A percentile compares a stretch with the other conserved stretches of the same genome.
These are phyloP conservation scores for Pyrenophora tritici-repentis DNA, from an alignment of 2,329 filamentous ascomycete species.

Conservation along the genomic window DNA sequence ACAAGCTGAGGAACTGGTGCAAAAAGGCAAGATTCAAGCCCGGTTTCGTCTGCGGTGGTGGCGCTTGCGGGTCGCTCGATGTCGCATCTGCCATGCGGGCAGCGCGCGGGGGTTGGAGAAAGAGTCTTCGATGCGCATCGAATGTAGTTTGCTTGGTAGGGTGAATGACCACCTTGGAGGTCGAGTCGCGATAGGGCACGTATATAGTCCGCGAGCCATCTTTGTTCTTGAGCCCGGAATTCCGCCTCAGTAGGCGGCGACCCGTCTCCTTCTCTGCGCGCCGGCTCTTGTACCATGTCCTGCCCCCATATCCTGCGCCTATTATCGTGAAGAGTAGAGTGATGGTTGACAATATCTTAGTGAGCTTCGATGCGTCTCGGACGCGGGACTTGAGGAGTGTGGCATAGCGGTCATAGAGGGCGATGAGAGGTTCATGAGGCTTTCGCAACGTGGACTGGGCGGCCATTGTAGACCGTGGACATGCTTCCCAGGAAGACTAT, in stretches of 20 bases:
- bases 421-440: slow-evolving; percentile 52
- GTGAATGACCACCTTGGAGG: slow-evolving; percentile 87
- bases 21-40: slow-evolving; percentile 94
- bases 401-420: slow-evolving; percentile 56
- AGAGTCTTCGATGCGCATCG: slow-evolving; percentile 91
- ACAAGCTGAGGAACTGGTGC: slow-evolving; percentile 92
- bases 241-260: slow-evolving; percentile 79
- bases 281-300: slow-evolving; percentile 74
- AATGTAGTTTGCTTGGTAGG: slow-evolving; percentile 92
- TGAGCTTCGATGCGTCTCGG: slow-evolving; percentile 68
- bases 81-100: slow-evolving; percentile 72
- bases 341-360: slow-evolving; percentile 76
- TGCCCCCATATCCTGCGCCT: slow-evolving; percentile 76
- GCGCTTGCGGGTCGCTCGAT: slow-evolving; percentile 63
- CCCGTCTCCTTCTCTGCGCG: slow-evolving; percentile 82
- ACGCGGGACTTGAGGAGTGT: slow-evolving; percentile 57
- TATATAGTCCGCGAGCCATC: slow-evolving; percentile 95
- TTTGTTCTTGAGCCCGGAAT: slow-evolving; percentile 91
- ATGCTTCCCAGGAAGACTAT: slow-evolving; percentile 22
- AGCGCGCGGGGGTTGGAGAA: slow-evolving; percentile 86
- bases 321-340: slow-evolving; percentile 79
- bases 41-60: slow-evolving; percentile 87
- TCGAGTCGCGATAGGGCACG: slow-evolving; percentile 86
- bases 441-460: slow-evolving; percentile 78
- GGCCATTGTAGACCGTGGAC: slow-evolving; percentile 66